A percentile compares a stretch with the other conserved stretches of the same genome.
Conservation (phyloP, 441 rosid species). For the Corymbia calophylla region DNA sequence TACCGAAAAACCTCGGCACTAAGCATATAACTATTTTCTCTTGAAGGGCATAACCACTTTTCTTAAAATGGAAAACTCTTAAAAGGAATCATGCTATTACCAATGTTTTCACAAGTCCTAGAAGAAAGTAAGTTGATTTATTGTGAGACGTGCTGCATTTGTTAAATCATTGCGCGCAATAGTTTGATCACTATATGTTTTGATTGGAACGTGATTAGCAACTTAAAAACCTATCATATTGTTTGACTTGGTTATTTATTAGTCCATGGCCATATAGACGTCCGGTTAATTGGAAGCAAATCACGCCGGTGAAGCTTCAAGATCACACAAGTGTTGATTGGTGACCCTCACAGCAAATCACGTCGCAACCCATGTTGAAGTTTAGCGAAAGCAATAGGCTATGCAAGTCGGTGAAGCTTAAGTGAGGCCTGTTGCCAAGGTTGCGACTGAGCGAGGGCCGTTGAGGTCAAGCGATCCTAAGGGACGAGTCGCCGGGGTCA, state of each 20-base stretch:
- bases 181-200: not conserved
- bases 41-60: not conserved
- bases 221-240: not conserved
- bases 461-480: not conserved
- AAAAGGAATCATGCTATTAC: not conserved
- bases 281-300: not conserved
- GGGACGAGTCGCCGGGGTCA: not conserved
- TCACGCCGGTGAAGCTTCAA: no score
- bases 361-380: not conserved
- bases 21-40: not conserved
- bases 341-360: not conserved
- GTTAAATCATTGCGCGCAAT: not conserved
- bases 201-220: not conserved
- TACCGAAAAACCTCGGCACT: conserved; percentile 19
- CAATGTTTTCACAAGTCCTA: not conserved
- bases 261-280: not conserved
- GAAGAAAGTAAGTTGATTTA: not conserved
- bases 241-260: not conserved
- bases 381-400: not conserved
- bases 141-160: not conserved
- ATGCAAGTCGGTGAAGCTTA: not conserved
- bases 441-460: not conserved
- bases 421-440: not conserved
- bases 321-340: fast-evolving
- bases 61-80: not conserved